Base-by-base conservation (phyloP, 345 rosid genomes). In the Boechera divaricarpa region DNA sequence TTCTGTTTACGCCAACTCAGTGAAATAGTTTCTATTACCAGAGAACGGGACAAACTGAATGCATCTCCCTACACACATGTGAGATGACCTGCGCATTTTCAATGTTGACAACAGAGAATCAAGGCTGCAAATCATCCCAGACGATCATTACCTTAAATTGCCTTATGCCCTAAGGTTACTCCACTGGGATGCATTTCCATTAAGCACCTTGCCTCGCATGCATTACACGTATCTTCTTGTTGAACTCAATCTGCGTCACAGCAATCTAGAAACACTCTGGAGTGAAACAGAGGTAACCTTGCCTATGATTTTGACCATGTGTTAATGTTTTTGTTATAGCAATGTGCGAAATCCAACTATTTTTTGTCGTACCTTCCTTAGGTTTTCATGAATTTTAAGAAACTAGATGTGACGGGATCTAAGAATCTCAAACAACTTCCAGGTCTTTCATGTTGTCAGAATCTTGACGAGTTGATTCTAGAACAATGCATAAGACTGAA, bases 181-280 rank as follows among this genome's bases (percentile, higher is more conserved):
- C 13, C 70, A 73, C 3, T 73, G 79, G 82, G 64, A 73, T 54
- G 59, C 70, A 67, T 79, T 42, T 39, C 78, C 82, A 3, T 53
- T 72, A 1, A 21, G 56, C 29, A 21, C 18, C 2, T 47, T 47
- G 18, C 51, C 51, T 47, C 1, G 6, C 51, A 45, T 15, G 5
- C 51, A 15, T 5, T 16, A 16, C 16, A 16, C 16, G 16, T 35
- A 13, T n/a, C 8, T 3, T 10, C 78, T 79, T 52, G 70, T 73
- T 13, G 49, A 52, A 36, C 32, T 79, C 24, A 18, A 26, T 11
- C 16, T 79, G 42, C 70, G 59, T 21, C 11, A 58, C 66, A 70
- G 56, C 45, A 61, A 71, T 21, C 24, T 71, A 12, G 7, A 45
- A 71, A 59, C 66, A 4, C 57, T 71, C 4, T 59, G 67, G 75